phyloP scores from a whole-genome alignment of 1,284 basidiomycete species.

The Vanrija pseudolonga region DNA sequence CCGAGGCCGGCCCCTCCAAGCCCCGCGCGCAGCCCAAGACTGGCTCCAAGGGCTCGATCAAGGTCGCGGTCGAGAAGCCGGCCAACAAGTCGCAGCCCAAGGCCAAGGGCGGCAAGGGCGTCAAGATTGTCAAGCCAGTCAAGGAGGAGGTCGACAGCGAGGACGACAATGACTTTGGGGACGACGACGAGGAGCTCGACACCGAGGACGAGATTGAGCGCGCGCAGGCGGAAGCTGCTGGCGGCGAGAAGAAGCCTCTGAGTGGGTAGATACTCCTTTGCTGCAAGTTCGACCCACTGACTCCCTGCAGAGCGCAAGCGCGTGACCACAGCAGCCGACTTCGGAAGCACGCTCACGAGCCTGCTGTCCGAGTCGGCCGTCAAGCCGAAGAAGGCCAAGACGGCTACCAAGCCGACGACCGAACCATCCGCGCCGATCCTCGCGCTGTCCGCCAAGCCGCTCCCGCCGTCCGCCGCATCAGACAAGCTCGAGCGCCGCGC shows the following conservation, averaged over 20 bases:
- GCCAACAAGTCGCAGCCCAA: neutral
- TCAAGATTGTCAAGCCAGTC: constrained; percentile 6
- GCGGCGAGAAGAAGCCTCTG: constrained; percentile 12
- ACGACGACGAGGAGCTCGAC: constrained; percentile 12
- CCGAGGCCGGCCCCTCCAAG: constrained; percentile 3
- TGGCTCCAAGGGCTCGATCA: constrained; percentile 2
- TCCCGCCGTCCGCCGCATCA: constrained; percentile 36
- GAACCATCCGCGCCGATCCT: constrained; percentile 33
- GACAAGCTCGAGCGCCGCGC: constrained; percentile 31
- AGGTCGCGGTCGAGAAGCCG: neutral
- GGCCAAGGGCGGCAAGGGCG: neutral
- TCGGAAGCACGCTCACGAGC: constrained; percentile 41
- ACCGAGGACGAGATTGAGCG: constrained; percentile 19
- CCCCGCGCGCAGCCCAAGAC: neutral
- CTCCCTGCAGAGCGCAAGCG: constrained; percentile 40
- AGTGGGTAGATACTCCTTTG: constrained; percentile 8
- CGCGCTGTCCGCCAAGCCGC: constrained; percentile 31
- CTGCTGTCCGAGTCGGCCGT: constrained; percentile 37
- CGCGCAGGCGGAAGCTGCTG: constrained; percentile 1
- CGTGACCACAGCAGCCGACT: constrained; percentile 40
- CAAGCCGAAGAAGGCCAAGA: constrained; percentile 21
- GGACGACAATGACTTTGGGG: constrained; percentile 12
- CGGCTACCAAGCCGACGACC: too few species aligned
- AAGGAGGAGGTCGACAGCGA: constrained; percentile 2
- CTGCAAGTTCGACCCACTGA: neutral